Base-by-base conservation (phyloP, 371 early-diverging fungal species). In the Mucor lusitanicus region DNA sequence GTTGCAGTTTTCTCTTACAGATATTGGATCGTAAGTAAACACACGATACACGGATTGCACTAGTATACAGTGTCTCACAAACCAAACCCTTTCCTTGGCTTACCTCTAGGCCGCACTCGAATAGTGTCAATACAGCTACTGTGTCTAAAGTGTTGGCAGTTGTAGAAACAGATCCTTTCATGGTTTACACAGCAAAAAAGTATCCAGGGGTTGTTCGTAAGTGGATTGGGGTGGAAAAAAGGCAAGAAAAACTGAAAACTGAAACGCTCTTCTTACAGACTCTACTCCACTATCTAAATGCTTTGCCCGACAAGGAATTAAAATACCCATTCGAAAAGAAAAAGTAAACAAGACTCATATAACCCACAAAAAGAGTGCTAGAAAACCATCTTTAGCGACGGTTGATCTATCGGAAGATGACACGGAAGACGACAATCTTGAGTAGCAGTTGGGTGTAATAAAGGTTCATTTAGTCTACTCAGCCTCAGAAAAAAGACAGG, bases 191-290 rank as follows among this genome's bases (percentile, higher is more conserved):
- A 5, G 88, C 88, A 13, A 91, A 91, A 61, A 77, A 76, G 32
- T 90, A 89, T 64, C 89, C 90, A 28, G 90, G 90, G 2, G 88
- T 91, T 76, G 82, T 86, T 33, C 85, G 88, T 90, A 81, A 71
- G 84, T 71, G 27, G 56, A 12, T 35, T 35, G 2, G 9, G 1
- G 37, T 35, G 19, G 42, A 35, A 63, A 57, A 12, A 12, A 35
- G 37, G 9, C 27, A 12, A 48, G 19, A 8, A 25, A 32, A 13
- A 23, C 28, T n/a, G 42, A 70, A 37, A 61, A 37, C 28, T 23
- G 13, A 13, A 23, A 27, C 53, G 12, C 12, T 13, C 15, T 65
- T 64, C 32, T 39, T 40, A 28, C 76, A 91, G 87, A 81, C 63
- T 88, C 91, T 1, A 90, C 91, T 4, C 76, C 79, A 15, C 72